Conservation (phyloP, 164 flowering plant genomes). For the Piper betle region DNA sequence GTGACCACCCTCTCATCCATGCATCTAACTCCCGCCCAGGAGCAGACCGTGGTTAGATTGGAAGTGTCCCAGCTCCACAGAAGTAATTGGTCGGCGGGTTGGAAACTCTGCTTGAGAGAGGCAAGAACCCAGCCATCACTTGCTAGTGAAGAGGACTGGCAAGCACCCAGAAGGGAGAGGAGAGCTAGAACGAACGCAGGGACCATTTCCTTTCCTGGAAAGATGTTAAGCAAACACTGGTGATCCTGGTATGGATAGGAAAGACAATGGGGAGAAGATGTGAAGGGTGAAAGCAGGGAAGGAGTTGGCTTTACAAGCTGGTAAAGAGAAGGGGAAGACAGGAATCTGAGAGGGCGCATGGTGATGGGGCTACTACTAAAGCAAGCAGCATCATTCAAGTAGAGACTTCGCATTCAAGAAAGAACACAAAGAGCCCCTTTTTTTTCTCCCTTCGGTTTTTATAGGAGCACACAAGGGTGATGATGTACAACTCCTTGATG, state of each 20-base stretch:
- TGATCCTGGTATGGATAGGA: slow-evolving; percentile 17
- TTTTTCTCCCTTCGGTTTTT: slow-evolving; percentile 12
- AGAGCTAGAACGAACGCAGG: slow-evolving; percentile 28
- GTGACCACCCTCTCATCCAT: slow-evolving; percentile 35
- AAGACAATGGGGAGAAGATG: slow-evolving; percentile 16
- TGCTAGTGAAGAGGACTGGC: slow-evolving; percentile 27
- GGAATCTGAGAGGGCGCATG: slow-evolving; percentile 45
- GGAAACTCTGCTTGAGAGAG: slow-evolving; percentile 46
- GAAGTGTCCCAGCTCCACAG: slow-evolving; percentile 42
- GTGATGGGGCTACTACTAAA: slow-evolving; percentile 16
- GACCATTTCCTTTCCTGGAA: slow-evolving; percentile 16
- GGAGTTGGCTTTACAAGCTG: slow-evolving; percentile 12
- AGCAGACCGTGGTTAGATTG: slow-evolving; percentile 48
- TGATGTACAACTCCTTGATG: slow-evolving; percentile 11
- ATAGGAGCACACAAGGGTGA: slow-evolving; percentile 1
- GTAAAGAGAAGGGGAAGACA: slow-evolving; percentile 25
- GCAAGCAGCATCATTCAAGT: slow-evolving; percentile 45
- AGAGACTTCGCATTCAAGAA: slow-evolving; percentile 63
- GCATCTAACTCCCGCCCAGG: slow-evolving; percentile 72
- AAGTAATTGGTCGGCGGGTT: slow-evolving; percentile 16
- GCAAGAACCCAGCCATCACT: slow-evolving; percentile 48
- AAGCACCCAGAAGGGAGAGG: slow-evolving; percentile 27
- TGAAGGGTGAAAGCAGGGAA: slow-evolving; percentile 19
- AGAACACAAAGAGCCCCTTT: slow-evolving; percentile 23
- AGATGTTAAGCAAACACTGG: slow-evolving; percentile 9